These are phyloP conservation scores for Talinum fruticosum DNA, from an alignment of 148 eudicot species.

Conservation along the genomic window DNA sequence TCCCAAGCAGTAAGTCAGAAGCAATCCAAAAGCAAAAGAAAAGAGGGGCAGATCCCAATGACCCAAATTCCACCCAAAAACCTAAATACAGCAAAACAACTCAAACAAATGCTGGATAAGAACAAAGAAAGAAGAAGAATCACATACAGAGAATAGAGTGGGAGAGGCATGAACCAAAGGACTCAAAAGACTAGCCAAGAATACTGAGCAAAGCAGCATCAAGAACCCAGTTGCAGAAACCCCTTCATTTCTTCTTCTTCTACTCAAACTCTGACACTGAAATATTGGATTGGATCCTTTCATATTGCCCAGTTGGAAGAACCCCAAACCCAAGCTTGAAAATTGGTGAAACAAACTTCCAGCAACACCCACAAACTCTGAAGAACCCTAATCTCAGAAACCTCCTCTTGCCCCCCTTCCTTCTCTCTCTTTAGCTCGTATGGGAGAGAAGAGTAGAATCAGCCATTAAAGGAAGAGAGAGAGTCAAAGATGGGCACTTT, in stretches of 20 bases:
- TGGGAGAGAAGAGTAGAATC: constrained; percentile 2
- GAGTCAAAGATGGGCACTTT: constrained; percentile 12
- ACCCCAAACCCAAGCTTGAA: constrained; percentile 9
- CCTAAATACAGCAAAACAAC: background rate
- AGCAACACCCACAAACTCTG: background rate
- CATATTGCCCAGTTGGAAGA: constrained; percentile 24
- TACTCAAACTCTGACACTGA: background rate
- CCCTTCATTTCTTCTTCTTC: constrained; percentile 16
- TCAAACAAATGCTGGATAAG: background rate
- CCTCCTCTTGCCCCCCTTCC: background rate
- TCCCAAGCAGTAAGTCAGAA: constrained; percentile 14
- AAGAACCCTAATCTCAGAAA: constrained; percentile 18
- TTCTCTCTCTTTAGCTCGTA: background rate
- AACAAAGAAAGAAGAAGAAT: background rate
- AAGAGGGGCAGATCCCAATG: background rate
- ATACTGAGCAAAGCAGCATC: constrained; percentile 43
- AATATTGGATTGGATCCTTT: constrained; percentile 8
- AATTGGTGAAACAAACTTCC: background rate
- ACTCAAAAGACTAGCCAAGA: constrained; percentile 36
- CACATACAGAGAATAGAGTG: constrained; percentile 53
- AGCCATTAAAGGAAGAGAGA: constrained; percentile 17
- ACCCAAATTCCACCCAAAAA: background rate
- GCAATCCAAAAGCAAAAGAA: background rate
- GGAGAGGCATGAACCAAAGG: constrained; percentile 57
- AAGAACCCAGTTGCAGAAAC: constrained; percentile 17